Percentiles rank a stretch among this genome's conserved stretches.
Evolutionary conservation across 2,329 filamentous ascomycete species (phyloP).

Genomic region (Pyricularia grisea): DNA sequence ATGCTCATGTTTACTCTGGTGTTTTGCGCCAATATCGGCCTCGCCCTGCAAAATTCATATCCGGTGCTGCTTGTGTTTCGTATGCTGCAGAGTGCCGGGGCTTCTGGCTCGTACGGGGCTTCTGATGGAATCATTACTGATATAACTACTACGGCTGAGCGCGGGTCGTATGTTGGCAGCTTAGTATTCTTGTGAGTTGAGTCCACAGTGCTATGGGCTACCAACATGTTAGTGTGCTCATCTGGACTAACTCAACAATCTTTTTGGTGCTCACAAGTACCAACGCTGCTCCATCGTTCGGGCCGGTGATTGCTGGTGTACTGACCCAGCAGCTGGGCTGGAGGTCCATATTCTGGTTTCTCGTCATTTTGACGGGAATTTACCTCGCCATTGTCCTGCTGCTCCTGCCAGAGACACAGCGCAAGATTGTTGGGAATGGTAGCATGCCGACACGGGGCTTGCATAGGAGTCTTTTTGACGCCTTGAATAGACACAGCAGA

Average conservation of each 20-base stretch:
- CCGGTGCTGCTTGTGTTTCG: conserved; percentile 36
- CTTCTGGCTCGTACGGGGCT: not conserved
- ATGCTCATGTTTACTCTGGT: conserved; percentile 36
- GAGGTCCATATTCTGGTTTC: conserved; percentile 46
- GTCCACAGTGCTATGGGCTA: too few species aligned
- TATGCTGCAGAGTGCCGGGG: conserved; percentile 37
- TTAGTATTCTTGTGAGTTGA: too few species aligned
- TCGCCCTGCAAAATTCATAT: conserved; percentile 32
- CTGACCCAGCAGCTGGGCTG: conserved; percentile 41
- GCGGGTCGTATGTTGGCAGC: conserved; percentile 43
- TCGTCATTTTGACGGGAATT: conserved; percentile 31
- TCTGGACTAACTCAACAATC: too few species aligned
- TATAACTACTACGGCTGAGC: conserved; percentile 43
- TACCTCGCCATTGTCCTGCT: conserved; percentile 26
- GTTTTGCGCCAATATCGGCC: conserved; percentile 32
- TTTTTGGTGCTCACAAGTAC: too few species aligned
- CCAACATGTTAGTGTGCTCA: too few species aligned
- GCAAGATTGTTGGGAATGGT: conserved; percentile 36
- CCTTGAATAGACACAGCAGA: not conserved
- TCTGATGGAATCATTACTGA: conserved; percentile 22
- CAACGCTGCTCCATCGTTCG: conserved; percentile 16
- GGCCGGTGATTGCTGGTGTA: conserved; percentile 47
- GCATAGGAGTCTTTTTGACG: not conserved
- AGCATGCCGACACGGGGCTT: not conserved
- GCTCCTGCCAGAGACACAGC: conserved; percentile 44